A percentile compares a stretch with the other conserved stretches of the same genome.
These are phyloP conservation scores for Leccinum subrobustum DNA, from an alignment of 1,284 basidiomycete species.

Conservation along the genomic window DNA sequence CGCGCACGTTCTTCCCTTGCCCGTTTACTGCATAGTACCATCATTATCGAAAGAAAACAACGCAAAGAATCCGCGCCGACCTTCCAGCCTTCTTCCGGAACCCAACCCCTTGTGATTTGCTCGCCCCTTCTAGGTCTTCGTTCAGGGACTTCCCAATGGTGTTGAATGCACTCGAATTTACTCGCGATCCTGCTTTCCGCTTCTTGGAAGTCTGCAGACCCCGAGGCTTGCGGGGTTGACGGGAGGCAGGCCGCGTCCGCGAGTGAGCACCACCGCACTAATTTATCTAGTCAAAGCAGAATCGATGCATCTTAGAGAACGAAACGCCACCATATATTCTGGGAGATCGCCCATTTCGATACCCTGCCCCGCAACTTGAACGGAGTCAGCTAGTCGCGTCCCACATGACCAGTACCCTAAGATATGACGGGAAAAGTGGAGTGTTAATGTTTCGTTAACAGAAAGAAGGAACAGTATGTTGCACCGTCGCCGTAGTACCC, in stretches of 20 bases:
- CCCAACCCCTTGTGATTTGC: constrained; percentile 49
- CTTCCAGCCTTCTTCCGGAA: constrained; percentile 71
- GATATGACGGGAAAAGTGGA: constrained; percentile 1
- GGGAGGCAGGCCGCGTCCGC: constrained; percentile 50
- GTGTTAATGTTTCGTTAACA: constrained; percentile 8
- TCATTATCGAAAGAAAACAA: neutral
- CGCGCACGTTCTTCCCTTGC: constrained; percentile 72
- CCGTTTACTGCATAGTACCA: constrained; percentile 53
- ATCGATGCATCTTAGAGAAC: neutral
- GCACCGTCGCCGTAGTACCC: constrained; percentile 81
- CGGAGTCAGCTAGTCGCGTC: constrained; percentile 62
- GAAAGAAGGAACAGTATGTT: constrained; percentile 9
- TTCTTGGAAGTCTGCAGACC: constrained; percentile 61
- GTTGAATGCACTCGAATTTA: constrained; percentile 57
- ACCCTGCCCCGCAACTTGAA: constrained; percentile 48
- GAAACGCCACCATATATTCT: constrained; percentile 61
- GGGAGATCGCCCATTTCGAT: constrained; percentile 59
- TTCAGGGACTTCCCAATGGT: constrained; percentile 56
- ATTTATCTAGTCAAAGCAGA: constrained; percentile 6
- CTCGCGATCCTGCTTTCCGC: constrained; percentile 66
- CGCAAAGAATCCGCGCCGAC: constrained; percentile 36
- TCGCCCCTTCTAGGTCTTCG: constrained; percentile 40
- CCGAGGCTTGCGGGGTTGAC: constrained; percentile 48
- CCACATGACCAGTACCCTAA: constrained; percentile 81
- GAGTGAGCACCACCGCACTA: constrained; percentile 81